These are phyloP conservation scores for Leccinum huronense DNA, from an alignment of 1,284 basidiomycete species.

Conservation along the genomic window DNA sequence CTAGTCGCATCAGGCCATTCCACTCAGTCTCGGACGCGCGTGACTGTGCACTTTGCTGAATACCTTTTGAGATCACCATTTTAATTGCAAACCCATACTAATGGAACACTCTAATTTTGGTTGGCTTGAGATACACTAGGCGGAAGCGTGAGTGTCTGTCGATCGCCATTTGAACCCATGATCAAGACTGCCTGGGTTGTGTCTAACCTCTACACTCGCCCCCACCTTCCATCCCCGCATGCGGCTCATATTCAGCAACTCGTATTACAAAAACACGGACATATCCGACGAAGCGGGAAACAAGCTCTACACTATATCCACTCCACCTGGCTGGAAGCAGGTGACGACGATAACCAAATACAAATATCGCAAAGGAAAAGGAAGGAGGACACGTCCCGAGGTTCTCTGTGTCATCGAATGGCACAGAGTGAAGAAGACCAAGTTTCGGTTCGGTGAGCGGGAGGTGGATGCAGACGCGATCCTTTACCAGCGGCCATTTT, in stretches of 20 bases:
- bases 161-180: constrained; percentile 3
- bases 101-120: constrained; percentile 13
- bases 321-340: constrained; percentile 20
- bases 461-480: constrained; percentile 14
- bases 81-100: neutral
- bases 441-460: constrained; percentile 14
- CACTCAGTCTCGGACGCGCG: neutral
- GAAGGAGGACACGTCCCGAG: constrained; percentile 2
- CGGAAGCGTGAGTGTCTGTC: constrained; percentile 4
- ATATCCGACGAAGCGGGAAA: constrained; percentile 18
- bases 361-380: constrained; percentile 11
- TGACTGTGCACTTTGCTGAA: neutral
- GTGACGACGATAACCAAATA: constrained; percentile 22
- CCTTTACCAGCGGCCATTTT: constrained; percentile 18
- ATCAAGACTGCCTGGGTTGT: neutral
- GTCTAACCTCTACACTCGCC: neutral
- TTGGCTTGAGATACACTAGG: neutral
- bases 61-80: neutral
- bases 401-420: constrained; percentile 25
- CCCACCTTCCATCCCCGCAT: constrained; percentile 1
- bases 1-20: neutral
- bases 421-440: constrained; percentile 17
- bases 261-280: constrained; percentile 23
- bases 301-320: constrained; percentile 20
- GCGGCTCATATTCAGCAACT: constrained; percentile 21